Conservation (phyloP, 129 eudicot genomes). For the Artemisia annua region DNA sequence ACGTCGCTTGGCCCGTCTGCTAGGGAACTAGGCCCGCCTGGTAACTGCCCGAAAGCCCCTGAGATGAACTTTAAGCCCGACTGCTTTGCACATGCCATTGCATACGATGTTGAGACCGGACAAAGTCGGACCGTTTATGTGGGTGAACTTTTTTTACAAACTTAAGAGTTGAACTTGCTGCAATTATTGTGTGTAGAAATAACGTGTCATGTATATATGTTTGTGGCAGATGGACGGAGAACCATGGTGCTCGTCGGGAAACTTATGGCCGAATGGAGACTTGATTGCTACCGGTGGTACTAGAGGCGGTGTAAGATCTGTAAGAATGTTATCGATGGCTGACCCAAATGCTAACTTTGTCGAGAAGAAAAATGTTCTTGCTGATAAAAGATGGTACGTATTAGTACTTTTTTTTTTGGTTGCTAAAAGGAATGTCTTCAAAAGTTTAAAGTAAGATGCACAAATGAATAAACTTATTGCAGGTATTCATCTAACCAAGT, state of each 20-base stretch:
- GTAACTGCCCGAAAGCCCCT: conserved; percentile 39
- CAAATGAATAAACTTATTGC: neutral
- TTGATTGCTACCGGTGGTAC: conserved; percentile 74
- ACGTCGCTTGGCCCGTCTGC: conserved; percentile 66
- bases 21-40: conserved; percentile 33
- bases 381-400: conserved; percentile 57
- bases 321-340: conserved; percentile 41
- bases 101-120: conserved; percentile 58
- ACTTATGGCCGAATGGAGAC: conserved; percentile 53
- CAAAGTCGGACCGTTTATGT: conserved; percentile 50
- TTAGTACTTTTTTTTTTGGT: neutral
- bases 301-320: conserved; percentile 42
- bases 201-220: neutral
- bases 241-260: conserved; percentile 95
- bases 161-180: neutral
- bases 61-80: conserved; percentile 38
- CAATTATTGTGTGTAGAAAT: neutral
- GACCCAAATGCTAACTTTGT: conserved; percentile 44
- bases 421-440: neutral
- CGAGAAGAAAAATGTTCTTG: conserved; percentile 45
- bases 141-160: neutral
- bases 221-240: conserved; percentile 51
- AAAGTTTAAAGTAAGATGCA: neutral
- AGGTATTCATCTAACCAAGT: conserved; percentile 72
- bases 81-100: conserved; percentile 77